Conservation (phyloP, 495 filamentous ascomycete species). For the Aspergillus coremiiformis region DNA sequence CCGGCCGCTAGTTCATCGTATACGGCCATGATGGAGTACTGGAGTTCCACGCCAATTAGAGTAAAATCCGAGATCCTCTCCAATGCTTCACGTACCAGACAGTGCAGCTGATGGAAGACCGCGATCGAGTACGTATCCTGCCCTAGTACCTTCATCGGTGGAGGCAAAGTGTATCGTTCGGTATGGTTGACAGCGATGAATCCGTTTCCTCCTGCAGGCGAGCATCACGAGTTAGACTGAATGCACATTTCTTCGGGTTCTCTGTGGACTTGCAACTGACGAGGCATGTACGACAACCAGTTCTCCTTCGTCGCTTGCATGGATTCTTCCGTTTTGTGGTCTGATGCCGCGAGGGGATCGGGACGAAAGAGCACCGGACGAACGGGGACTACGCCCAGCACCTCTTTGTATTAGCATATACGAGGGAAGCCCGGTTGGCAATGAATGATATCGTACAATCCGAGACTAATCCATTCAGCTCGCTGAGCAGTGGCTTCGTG, state of each 20-base stretch:
- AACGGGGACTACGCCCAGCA: background rate
- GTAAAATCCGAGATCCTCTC: no score
- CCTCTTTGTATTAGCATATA: no score
- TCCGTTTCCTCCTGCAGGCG: background rate
- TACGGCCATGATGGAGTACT: background rate
- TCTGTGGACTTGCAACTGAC: background rate
- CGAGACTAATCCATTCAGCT: background rate
- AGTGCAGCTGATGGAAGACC: background rate
- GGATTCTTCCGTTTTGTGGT: background rate
- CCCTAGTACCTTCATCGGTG: background rate
- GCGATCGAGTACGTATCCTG: background rate
- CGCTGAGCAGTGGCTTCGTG: background rate
- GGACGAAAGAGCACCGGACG: background rate
- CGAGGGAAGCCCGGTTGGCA: background rate
- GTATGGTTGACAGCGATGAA: background rate
- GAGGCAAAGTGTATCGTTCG: background rate
- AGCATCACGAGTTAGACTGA: background rate
- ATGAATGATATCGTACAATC: no score
- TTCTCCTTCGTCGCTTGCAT: background rate
- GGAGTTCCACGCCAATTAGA: background rate
- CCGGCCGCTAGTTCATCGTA: background rate
- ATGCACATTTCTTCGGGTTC: no score
- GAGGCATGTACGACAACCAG: background rate
- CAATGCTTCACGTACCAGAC: background rate
- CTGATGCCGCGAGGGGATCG: background rate